Base-by-base conservation (phyloP, 2,329 filamentous ascomycete genomes). In the Aschersonia sp. region DNA sequence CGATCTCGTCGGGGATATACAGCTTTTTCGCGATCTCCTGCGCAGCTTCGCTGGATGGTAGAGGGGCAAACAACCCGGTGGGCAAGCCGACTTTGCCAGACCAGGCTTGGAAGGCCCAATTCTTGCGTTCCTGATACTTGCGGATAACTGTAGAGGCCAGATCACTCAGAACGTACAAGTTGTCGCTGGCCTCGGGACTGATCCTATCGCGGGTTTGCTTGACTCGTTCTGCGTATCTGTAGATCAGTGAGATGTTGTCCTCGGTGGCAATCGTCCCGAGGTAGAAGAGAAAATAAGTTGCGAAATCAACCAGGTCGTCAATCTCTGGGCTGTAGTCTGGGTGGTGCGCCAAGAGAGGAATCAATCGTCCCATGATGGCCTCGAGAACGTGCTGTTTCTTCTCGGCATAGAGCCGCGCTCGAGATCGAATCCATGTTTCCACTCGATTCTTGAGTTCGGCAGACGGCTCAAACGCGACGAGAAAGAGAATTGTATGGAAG, bases 321-420 rank as follows among this genome's bases (percentile, higher is more conserved):
- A 79, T 65, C 5, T 78, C 74, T 2, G 72, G 62, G 51, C 76
- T 79, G 55, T 90, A 96, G 62, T 98, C 92, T 1, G 89, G 89
- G 61, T 98, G 92, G 61, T 97, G 90, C 5, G 90, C 89, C 42
- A 98, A 74, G 42, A 98, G 69, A 45, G 88, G 92, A 46, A 98
- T 72, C 35, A 97, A 75, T 7, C 92, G 80, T 30, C 85, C 80
- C 60, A 97, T 85, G 10, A 83, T 76, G 29, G 81, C 77, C 64
- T 97, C 90, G 69, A 98, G 78, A 6, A 84, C 73, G 47, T 78
- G 73, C 56, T 74, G 78, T 52, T 65, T 78, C 54, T 62, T 71
- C 33, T 73, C 70, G 49, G 66, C 66, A 58, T 85, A 86, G 47
- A 76, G 73, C 22, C 81, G 77, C 7, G 83, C 80, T 11, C 89